Percentiles rank a stretch among this genome's conserved stretches.
Conservation (phyloP, 1,284 basidiomycete genomes). For the Cryptococcus sp. region DNA sequence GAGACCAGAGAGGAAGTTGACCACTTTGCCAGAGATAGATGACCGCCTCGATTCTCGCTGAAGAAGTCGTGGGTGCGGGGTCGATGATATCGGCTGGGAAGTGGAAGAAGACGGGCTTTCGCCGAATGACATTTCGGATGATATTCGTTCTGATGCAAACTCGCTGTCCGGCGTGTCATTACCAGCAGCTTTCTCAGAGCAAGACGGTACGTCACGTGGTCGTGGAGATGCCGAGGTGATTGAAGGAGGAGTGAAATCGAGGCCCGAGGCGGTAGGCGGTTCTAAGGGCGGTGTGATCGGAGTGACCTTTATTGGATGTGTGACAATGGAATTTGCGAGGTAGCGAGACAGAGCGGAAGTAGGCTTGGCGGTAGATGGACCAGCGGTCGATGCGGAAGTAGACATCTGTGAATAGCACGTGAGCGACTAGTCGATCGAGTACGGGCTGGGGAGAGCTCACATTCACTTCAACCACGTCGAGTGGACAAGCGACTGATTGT, state of each 20-base stretch:
- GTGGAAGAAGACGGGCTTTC: background rate
- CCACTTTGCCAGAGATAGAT: slow-evolving; percentile 17
- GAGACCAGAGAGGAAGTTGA: slow-evolving; percentile 16
- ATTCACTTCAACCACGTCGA: no score
- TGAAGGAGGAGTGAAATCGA: no score
- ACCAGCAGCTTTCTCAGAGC: no score
- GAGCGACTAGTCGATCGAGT: no score
- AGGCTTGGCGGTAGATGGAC: background rate
- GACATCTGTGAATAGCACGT: no score
- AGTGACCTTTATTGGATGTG: background rate
- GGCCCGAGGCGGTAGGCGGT: no score
- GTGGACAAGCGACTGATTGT: background rate
- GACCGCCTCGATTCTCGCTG: slow-evolving; percentile 1
- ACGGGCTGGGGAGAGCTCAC: no score
- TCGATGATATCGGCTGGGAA: no score
- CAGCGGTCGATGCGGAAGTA: background rate
- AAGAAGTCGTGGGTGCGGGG: no score
- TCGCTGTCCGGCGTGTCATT: no score
- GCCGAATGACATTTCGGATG: background rate
- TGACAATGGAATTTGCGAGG: slow-evolving; percentile 10
- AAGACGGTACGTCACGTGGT: no score
- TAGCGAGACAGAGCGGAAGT: slow-evolving; percentile 13
- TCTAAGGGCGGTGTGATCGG: background rate
- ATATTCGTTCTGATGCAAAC: background rate
- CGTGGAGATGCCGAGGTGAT: no score